Evolutionary conservation across 116 monocot species (phyloP), one percentile per base, ranked within the genome.

Genomic region (Iris pallida): DNA sequence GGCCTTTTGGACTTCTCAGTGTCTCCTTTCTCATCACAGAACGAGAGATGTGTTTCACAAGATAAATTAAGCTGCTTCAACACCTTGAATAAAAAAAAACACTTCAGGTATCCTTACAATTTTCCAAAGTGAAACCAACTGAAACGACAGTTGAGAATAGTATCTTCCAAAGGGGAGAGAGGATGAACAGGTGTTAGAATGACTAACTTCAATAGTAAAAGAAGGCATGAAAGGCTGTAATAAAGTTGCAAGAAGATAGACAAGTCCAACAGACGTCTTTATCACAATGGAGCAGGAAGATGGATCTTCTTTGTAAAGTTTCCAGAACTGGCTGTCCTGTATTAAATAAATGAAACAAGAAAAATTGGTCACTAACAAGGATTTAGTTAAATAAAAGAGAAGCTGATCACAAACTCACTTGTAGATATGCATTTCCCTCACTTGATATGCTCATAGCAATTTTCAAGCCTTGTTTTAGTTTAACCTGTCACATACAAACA

Each of bases 151-250:
- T 6, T 61, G 51, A n/a, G 63, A 16, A 7, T 46, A 46, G 18
- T 16, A 46, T 47, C 43, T 45, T 55, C 15, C 18, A 60, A 53
- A 68, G 45, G 8, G 57, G 4, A 30, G 42, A 71, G 63, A 4
- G 20, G 6, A 13, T 3, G 63, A 66, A 5, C 57, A 20, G 58
- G 8, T 8, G 66, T 4, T 16, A 13, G 42, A 6, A 41, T 53
- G 46, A 68, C 55, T 82, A 75, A 92, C 97, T 83, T 92, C 92
- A 59, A 45, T 49, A 44, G 97, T 83, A 73, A 97, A 97, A 7
- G 97, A 97, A n/a, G 97, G 97, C 85, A 97, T 97, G 65, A 92
- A 97, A 70, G 97, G 97, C 67, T 97, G 92, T 42, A 97, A 76
- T 59, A 97, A 69, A 68, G 81, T 81, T 53, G 97, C 92, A 73